These are phyloP conservation scores for Nitzschia inconspicua DNA, from an alignment of 108 stramenopile genomes.

Conservation along the genomic window DNA sequence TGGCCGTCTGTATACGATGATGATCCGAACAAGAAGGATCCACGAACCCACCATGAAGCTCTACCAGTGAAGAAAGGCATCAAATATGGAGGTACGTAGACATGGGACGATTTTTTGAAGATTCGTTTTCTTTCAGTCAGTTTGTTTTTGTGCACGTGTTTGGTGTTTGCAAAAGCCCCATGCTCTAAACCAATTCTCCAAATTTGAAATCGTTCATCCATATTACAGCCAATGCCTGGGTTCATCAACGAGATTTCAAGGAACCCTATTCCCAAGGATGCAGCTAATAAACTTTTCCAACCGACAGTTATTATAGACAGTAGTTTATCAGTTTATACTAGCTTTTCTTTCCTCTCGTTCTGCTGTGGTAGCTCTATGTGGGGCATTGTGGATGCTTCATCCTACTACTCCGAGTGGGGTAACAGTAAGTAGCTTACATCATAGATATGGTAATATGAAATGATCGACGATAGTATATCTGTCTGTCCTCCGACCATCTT, in stretches of 20 bases:
- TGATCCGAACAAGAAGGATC: slow-evolving; percentile 47
- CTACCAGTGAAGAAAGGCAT: slow-evolving; percentile 69
- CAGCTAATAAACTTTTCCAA: neutral
- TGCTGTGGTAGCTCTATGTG: no score
- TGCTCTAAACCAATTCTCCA: neutral
- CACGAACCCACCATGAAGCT: slow-evolving; percentile 80
- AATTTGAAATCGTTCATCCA: slow-evolving; percentile 15
- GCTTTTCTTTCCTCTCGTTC: no score
- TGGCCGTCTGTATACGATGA: slow-evolving; percentile 79
- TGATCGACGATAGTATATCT: neutral
- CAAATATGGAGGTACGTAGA: slow-evolving; percentile 63
- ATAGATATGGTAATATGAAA: neutral
- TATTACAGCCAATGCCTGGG: slow-evolving; percentile 79
- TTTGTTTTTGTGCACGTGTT: neutral
- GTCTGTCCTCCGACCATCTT: neutral
- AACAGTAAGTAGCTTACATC: neutral
- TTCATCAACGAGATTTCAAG: slow-evolving; percentile 62
- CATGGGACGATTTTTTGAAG: slow-evolving; percentile 59
- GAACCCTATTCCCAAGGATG: neutral
- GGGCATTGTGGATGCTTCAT: neutral
- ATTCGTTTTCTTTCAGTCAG: neutral
- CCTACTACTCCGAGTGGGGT: neutral
- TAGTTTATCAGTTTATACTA: neutral
- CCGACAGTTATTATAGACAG: neutral
- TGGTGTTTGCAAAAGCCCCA: neutral